These are phyloP conservation scores for Fomitopsis serialis DNA, from an alignment of 768 basidiomycete species.

Conservation along the genomic window DNA sequence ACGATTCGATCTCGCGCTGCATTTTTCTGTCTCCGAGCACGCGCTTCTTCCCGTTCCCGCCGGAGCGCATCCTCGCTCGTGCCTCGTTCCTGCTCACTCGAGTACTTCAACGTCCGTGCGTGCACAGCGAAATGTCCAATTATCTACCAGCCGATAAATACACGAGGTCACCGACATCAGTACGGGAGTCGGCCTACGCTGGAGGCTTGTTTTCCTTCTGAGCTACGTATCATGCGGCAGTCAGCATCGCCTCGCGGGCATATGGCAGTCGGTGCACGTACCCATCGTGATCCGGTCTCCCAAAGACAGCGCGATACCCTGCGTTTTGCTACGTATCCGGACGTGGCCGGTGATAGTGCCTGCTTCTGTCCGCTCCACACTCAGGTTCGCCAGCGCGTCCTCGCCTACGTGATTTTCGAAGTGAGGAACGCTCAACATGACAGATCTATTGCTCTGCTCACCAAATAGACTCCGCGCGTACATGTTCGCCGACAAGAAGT, in stretches of 20 bases:
- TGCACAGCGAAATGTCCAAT: background rate
- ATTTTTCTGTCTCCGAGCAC: too few relatives aligned
- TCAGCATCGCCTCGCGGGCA: background rate
- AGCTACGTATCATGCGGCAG: constrained; percentile 22
- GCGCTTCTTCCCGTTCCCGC: too few relatives aligned
- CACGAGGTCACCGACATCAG: constrained; percentile 5
- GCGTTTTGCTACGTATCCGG: constrained; percentile 94
- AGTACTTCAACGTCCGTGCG: background rate
- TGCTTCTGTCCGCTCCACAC: constrained; percentile 79
- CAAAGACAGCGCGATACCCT: constrained; percentile 91
- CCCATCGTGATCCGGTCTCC: constrained; percentile 83
- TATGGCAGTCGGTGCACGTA: constrained; percentile 19
- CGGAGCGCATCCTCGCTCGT: too few relatives aligned
- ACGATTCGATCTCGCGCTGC: too few relatives aligned
- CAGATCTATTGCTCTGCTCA: constrained; percentile 29
- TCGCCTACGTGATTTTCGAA: constrained; percentile 51
- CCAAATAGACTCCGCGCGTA: constrained; percentile 94
- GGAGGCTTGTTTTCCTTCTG: constrained; percentile 39
- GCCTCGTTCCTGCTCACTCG: background rate
- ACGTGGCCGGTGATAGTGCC: constrained; percentile 90
- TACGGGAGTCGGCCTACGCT: constrained; percentile 13
- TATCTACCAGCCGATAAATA: constrained; percentile 11
- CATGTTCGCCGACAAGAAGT: constrained; percentile 95
- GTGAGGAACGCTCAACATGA: background rate
- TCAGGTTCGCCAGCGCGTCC: constrained; percentile 93